These are phyloP conservation scores for Bruguiera parviflora DNA, from an alignment of 345 rosid genomes.

Conservation along the genomic window DNA sequence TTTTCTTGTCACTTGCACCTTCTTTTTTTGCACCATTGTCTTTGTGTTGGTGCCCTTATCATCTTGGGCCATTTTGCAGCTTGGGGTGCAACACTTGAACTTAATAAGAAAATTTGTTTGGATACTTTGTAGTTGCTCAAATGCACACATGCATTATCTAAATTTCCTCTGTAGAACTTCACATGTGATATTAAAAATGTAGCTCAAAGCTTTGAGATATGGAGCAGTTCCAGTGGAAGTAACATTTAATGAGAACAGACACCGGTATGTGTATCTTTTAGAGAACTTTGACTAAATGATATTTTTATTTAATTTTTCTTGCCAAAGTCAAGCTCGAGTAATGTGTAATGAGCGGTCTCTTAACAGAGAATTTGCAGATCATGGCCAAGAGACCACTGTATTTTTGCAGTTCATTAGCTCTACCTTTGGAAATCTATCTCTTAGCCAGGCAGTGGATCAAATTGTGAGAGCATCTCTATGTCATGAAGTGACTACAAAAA, in stretches of 20 bases:
- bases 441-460: constrained; percentile 55
- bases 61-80: background rate
- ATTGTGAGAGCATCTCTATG: constrained; percentile 48
- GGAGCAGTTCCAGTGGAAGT: constrained; percentile 59
- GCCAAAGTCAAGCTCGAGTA: constrained; percentile 4
- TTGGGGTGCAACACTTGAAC: background rate
- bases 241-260: constrained; percentile 23
- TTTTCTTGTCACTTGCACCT: background rate
- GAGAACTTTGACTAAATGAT: background rate
- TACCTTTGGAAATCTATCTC: constrained; percentile 44
- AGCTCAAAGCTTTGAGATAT: constrained; percentile 71
- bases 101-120: too few relatives aligned
- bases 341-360: background rate
- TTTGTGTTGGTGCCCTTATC: background rate
- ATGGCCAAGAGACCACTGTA: constrained; percentile 28
- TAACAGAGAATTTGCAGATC: constrained; percentile 35
- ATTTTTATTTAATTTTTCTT: background rate
- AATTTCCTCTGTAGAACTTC: background rate
- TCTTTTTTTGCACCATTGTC: background rate
- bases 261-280: constrained; percentile 36
- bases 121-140: background rate
- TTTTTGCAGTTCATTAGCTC: constrained; percentile 42
- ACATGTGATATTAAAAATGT: constrained; percentile 18
- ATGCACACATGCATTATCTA: background rate
- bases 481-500: constrained; percentile 3